A percentile compares a stretch with the other conserved stretches of the same genome.
phyloP scores from a whole-genome alignment of 116 monocot genomes.

The Papilionanthe hybrid region DNA sequence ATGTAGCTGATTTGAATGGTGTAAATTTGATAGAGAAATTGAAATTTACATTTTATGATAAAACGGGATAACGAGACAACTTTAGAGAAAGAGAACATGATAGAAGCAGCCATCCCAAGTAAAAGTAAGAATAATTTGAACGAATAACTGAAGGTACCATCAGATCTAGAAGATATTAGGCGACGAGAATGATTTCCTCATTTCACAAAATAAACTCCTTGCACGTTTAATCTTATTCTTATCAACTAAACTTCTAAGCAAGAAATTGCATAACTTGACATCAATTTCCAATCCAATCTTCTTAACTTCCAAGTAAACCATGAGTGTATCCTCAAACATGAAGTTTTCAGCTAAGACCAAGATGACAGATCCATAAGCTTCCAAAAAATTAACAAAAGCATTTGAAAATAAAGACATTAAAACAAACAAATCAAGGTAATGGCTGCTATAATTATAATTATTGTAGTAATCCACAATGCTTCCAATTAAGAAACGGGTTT shows the following conservation, averaged over 20 bases:
- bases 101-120: not conserved
- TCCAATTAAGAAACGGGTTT: constrained; percentile 24
- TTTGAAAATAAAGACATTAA: constrained; percentile 21
- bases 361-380: constrained; percentile 27
- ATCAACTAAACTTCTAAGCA: constrained; percentile 44
- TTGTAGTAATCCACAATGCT: constrained; percentile 20
- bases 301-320: constrained; percentile 27
- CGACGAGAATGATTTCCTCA: constrained; percentile 36
- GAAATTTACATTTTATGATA: not conserved
- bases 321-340: constrained; percentile 39
- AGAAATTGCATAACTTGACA: constrained; percentile 41
- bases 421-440: constrained; percentile 15
- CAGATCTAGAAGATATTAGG: constrained; percentile 41
- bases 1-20: not conserved
- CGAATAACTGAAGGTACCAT: not conserved
- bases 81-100: not conserved
- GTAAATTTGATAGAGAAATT: not conserved
- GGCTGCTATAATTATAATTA: not conserved
- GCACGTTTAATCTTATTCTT: constrained; percentile 20
- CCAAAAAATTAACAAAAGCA: constrained; percentile 27
- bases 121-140: not conserved
- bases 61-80: not conserved
- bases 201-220: constrained; percentile 32
- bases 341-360: constrained; percentile 19
- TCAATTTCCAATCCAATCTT: constrained; percentile 23